A percentile compares a stretch with the other conserved stretches of the same genome.
These are phyloP conservation scores for Penicillium freii DNA, from an alignment of 2,329 filamentous ascomycete genomes.

Conservation along the genomic window DNA sequence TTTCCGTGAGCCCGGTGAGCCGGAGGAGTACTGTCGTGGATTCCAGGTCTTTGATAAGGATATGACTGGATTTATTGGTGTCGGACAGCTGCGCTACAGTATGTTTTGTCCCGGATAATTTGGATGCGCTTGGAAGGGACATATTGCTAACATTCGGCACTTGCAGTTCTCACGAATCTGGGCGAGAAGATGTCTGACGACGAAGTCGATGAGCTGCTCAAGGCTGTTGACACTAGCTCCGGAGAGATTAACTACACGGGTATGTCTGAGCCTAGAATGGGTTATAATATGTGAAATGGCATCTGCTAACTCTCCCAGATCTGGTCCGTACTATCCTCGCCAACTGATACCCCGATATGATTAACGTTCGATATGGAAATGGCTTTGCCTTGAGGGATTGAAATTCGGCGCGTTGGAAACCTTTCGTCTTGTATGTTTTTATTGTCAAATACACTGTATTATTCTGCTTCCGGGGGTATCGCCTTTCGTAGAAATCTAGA, in stretches of 20 bases:
- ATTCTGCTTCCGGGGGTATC: slow-evolving; percentile 1
- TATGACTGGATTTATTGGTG: slow-evolving; percentile 95
- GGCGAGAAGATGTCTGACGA: slow-evolving; percentile 99
- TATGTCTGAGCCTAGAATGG: slow-evolving; percentile 46
- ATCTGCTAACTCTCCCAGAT: slow-evolving; percentile 49
- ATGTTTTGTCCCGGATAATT: slow-evolving; percentile 20
- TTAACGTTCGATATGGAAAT: slow-evolving; percentile 21
- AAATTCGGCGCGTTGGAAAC: slow-evolving; percentile 8
- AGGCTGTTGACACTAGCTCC: slow-evolving; percentile 93
- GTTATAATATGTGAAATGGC: neutral
- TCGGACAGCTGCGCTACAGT: slow-evolving; percentile 93
- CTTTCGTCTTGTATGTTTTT: slow-evolving; percentile 13
- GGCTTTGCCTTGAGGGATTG: slow-evolving; percentile 8
- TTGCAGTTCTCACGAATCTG: slow-evolving; percentile 81
- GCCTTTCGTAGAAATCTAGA: neutral
- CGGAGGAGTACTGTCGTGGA: slow-evolving; percentile 95
- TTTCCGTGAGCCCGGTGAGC: slow-evolving; percentile 96
- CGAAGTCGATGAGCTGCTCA: slow-evolving; percentile 97
- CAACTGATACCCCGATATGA: slow-evolving; percentile 56
- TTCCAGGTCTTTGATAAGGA: slow-evolving; percentile 99
- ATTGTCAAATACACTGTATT: slow-evolving; percentile 12
- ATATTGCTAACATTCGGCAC: slow-evolving; percentile 4
- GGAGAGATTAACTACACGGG: slow-evolving; percentile 98
- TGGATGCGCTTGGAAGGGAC: neutral
- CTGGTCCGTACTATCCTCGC: slow-evolving; percentile 83